Base-by-base conservation (phyloP, 768 basidiomycete species). In the Russula emetica region DNA sequence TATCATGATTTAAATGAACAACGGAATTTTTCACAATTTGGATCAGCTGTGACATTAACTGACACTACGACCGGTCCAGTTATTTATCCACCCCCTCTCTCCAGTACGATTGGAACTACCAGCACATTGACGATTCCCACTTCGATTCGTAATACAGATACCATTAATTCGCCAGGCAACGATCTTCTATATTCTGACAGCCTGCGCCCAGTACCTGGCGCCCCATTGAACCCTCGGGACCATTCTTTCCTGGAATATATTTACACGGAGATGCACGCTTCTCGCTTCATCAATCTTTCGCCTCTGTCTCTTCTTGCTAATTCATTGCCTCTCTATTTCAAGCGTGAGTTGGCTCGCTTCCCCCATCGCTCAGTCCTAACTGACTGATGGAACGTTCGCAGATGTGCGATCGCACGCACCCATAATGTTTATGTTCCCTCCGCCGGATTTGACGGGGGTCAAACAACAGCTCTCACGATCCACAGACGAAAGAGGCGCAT, bases 361-460 rank as follows among this genome's bases (percentile, higher is more conserved):
- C 24, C 24, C 11, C 20, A 16, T 16, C 6, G 22, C 47, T 26
- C 20, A 28, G 49, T 55, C 42, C 32, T 53, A 34, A 51, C 30
- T 55, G 30, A 38, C 18, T 28, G 44, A 52, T 61, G 47, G n/a
- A 50, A n/a, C 14, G 24, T 45, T 45, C 20, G 22, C 65, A 87
- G 88, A 86, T 73, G 81, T 87, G 26, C 82, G 85, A 5, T 85
- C 84, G 0, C 86, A 86, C 64, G 83, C 83, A 8, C 86, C 87
- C 1, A 73, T 88, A 20, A 76, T 83, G 62, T 76, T 83, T 64
- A 79, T 79, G 32, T 88, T 87, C 70, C 86, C 78, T n/a, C 74
- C 85, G 40, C 77, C 77, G 3, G 71, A 72, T 50, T 28, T 52
- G 44, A 14, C 54, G 26, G 42, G 20, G 24, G 30, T 53, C 34